Evolutionary conservation across 148 eudicot genomes (phyloP).

Genomic region (Chenopodium quinoa): DNA sequence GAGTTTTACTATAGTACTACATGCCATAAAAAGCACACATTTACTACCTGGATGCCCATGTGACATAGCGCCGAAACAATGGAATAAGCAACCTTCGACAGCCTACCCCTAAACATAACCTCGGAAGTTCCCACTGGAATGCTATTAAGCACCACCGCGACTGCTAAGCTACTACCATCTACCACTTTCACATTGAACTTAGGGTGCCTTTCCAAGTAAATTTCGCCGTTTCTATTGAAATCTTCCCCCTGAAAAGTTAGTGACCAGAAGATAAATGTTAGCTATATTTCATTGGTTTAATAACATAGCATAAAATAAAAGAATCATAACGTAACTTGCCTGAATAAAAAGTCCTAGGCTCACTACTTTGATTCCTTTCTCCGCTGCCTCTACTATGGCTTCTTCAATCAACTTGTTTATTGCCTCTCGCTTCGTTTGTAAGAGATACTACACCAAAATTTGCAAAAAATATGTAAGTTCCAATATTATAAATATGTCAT

Average conservation of each 20-base stretch:
- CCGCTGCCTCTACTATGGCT: constrained; percentile 49
- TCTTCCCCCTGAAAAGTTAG: constrained; percentile 38
- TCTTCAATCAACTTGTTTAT: constrained; percentile 48
- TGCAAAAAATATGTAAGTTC: too few species aligned
- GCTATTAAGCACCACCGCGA: constrained; percentile 56
- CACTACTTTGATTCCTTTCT: constrained; percentile 39
- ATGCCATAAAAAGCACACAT: background rate
- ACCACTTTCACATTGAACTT: constrained; percentile 59
- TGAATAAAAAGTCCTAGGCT: constrained; percentile 53
- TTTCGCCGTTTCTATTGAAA: constrained; percentile 52
- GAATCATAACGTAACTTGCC: constrained; percentile 22
- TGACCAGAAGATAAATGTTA: too few species aligned
- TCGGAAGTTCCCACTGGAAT: constrained; percentile 55
- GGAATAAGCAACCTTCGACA: constrained; percentile 52
- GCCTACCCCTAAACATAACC: constrained; percentile 48
- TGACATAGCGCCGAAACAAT: constrained; percentile 46
- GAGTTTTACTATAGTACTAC: too few species aligned
- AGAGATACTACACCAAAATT: constrained; percentile 28
- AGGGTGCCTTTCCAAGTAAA: constrained; percentile 48
- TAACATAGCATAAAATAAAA: too few species aligned
- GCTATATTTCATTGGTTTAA: too few species aligned
- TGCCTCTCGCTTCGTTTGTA: constrained; percentile 35
- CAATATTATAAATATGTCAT: too few species aligned
- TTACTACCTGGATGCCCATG: constrained; percentile 40
- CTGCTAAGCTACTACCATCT: constrained; percentile 72